phyloP scores from a whole-genome alignment of 768 basidiomycete genomes.

The Rhodosporidiobolus sp. region DNA sequence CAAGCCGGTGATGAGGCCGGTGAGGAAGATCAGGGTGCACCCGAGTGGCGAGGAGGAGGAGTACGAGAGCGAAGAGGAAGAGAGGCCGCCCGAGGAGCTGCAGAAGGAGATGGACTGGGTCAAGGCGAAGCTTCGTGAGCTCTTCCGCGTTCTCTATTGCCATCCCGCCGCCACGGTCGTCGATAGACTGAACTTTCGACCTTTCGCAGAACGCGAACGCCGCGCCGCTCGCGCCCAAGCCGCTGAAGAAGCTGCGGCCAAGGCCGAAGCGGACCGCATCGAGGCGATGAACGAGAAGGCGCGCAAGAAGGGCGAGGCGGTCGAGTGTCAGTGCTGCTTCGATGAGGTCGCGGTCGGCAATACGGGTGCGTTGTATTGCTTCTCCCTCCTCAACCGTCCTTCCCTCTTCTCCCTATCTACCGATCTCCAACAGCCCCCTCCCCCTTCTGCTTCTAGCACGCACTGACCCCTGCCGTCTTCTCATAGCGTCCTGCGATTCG shows the following conservation, averaged over 20 bases:
- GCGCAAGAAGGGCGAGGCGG: slow-evolving; percentile 1
- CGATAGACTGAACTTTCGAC: no score
- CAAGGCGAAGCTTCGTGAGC: slow-evolving; percentile 3
- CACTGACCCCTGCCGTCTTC: no score
- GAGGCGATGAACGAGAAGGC: slow-evolving; percentile 8
- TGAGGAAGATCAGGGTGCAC: no score
- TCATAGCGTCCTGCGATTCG: slow-evolving; percentile 25
- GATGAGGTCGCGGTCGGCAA: slow-evolving; percentile 26
- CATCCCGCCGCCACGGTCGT: no score
- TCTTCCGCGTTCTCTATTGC: neutral
- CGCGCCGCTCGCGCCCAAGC: neutral
- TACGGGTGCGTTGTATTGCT: slow-evolving; percentile 13
- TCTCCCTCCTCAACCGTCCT: neutral
- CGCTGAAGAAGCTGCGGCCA: neutral
- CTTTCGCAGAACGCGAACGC: neutral
- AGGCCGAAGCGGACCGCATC: neutral
- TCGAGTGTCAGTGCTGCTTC: slow-evolving; percentile 44
- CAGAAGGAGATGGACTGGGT: slow-evolving; percentile 26
- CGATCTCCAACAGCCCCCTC: no score
- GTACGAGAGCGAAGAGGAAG: neutral
- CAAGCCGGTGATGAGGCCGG: neutral
- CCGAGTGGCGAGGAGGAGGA: neutral
- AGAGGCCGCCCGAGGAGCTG: slow-evolving; percentile 7
- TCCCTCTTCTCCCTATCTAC: neutral
- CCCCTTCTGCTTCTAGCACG: no score